Evolutionary conservation across 345 rosid species (phyloP), one percentile per base, ranked within the genome.

Genomic region (Eutrema heterophyllum): DNA sequence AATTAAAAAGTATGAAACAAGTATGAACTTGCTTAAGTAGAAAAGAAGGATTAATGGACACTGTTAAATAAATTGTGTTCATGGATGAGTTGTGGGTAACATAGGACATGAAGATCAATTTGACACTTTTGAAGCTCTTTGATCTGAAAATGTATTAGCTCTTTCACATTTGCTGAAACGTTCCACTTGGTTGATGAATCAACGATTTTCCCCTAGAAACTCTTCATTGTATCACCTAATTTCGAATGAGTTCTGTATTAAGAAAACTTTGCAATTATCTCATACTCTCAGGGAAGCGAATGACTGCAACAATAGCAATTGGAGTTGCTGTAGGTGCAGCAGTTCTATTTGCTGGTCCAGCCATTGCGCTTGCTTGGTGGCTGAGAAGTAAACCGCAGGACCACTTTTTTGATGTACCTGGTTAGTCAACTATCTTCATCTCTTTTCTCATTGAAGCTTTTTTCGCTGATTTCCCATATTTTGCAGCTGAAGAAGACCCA

Each of bases 241-340:
- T 72, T 36, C 15, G 24, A 11, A 9, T 64, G 53, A 18, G 11
- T 32, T 67, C 7, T 58, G 13, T 53, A 44, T 45, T 29, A 45
- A 27, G 14, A 45, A 61, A 43, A 43, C 4, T 13, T 43, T 61
- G 26, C 41, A 55, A 59, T 11, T 61, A 41, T 49, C 10, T 67
- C 30, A 16, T 80, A 38, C 52, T 53, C 62, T 38, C 59, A 94
- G 97, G 86, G 70, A 67, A 64, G 38, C 72, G 60, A 74, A 76
- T 38, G 15, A 89, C 87, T 59, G 91, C 88, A 77, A 82, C 88
- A 81, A 91, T 91, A 67, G 96, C 93, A 39, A 90, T 93, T 8
- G 98, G 98, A 56, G 98, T 90, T 64, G 97, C 93, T 82, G 96
- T 89, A 9, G 95, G 91, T 44, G 93, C 95, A 68, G 92, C 91